Evolutionary conservation across 768 basidiomycete genomes (phyloP).

Genomic region (Auriscalpium microsporum): DNA sequence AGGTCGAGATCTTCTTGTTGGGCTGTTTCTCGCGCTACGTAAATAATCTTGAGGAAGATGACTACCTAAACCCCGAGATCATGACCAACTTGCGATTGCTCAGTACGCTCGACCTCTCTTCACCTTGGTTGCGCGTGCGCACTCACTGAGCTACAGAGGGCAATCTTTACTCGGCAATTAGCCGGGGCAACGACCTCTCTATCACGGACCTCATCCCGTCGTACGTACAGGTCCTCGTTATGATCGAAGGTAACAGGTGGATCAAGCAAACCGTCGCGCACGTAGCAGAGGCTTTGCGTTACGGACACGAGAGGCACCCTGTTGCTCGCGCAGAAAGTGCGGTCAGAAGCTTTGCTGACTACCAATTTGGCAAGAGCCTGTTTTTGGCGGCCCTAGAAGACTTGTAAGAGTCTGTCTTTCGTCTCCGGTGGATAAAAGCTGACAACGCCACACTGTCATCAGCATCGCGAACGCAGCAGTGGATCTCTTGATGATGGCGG

Average conservation of each 20-base stretch:
- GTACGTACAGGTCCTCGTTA: constrained; percentile 89
- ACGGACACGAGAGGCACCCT: constrained; percentile 61
- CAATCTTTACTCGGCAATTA: constrained; percentile 89
- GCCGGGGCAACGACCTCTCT: constrained; percentile 72
- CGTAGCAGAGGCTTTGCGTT: constrained; percentile 60
- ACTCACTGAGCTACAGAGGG: constrained; percentile 34
- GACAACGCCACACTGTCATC: not conserved
- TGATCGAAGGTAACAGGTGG: constrained; percentile 95
- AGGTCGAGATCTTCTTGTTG: constrained; percentile 78
- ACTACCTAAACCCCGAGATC: constrained; percentile 60
- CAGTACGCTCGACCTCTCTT: constrained; percentile 36
- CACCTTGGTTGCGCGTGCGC: not conserved
- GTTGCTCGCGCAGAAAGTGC: constrained; percentile 65
- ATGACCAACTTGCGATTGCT: constrained; percentile 69
- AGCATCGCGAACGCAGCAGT: constrained; percentile 86
- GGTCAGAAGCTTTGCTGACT: constrained; percentile 83
- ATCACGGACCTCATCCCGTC: constrained; percentile 84
- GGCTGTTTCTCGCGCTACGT: constrained; percentile 91
- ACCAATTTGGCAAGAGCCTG: constrained; percentile 70
- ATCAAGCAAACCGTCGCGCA: constrained; percentile 63
- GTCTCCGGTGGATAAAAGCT: not conserved
- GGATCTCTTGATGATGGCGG: constrained; percentile 74
- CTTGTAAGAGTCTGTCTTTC: constrained; percentile 49
- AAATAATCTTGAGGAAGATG: constrained; percentile 78
- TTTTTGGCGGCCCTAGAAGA: constrained; percentile 81